phyloP scores from a whole-genome alignment of 768 basidiomycete genomes.

The Porpolomopsis calyptriformis region DNA sequence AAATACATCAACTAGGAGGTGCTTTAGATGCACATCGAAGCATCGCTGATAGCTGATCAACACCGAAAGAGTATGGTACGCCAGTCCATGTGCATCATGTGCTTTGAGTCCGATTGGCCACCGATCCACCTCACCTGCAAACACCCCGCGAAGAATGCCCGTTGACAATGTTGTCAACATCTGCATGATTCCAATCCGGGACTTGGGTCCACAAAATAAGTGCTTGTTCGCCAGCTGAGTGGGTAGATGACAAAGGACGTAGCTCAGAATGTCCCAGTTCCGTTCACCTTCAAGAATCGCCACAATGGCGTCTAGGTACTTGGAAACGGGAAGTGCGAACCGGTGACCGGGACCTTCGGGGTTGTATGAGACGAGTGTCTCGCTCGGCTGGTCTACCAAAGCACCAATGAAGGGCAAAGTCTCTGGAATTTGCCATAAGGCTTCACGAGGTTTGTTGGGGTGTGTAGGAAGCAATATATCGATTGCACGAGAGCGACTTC shows the following conservation, averaged over 20 bases:
- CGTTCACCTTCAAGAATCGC: slow-evolving; percentile 61
- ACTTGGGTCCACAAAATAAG: slow-evolving; percentile 84
- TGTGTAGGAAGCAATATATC: slow-evolving; percentile 19
- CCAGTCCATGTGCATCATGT: slow-evolving; percentile 79
- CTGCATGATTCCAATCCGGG: slow-evolving; percentile 48
- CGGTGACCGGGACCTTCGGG: slow-evolving; percentile 31
- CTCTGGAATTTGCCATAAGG: slow-evolving; percentile 66
- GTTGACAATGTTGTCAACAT: slow-evolving; percentile 61
- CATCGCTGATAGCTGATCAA: slow-evolving; percentile 77
- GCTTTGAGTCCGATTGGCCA: slow-evolving; percentile 56
- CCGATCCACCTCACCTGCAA: slow-evolving; percentile 45
- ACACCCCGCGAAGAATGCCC: slow-evolving; percentile 45
- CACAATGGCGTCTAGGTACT: slow-evolving; percentile 55
- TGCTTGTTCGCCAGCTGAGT: slow-evolving; percentile 92
- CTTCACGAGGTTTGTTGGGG: slow-evolving; percentile 28
- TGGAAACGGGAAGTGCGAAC: slow-evolving; percentile 59
- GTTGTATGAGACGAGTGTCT: slow-evolving; percentile 58
- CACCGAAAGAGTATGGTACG: slow-evolving; percentile 79
- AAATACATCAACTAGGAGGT: slow-evolving; percentile 65
- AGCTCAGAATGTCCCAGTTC: slow-evolving; percentile 91
- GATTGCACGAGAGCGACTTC: slow-evolving; percentile 52
- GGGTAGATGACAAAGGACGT: slow-evolving; percentile 84
- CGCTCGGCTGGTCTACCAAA: slow-evolving; percentile 54
- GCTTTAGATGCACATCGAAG: slow-evolving; percentile 57
- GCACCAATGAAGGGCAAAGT: slow-evolving; percentile 41